phyloP scores from a whole-genome alignment of 1,139 yeast genomes.

The Candida sanyaensis region DNA sequence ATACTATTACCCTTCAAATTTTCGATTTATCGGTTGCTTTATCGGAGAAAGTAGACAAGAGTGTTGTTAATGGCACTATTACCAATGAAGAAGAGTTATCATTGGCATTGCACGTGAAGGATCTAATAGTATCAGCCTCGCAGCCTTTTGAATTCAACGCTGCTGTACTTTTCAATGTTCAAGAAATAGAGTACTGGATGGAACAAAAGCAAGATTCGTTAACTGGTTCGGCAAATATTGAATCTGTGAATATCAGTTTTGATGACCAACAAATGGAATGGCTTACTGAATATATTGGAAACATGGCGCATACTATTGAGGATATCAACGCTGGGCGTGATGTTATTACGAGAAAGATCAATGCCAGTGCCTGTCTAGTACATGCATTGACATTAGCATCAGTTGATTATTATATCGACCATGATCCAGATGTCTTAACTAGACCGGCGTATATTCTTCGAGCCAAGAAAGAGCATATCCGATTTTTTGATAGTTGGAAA shows the following conservation, averaged over 20 bases:
- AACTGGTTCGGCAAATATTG: conserved; percentile 36
- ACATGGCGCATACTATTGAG: conserved; percentile 18
- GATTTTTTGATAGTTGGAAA: conserved; percentile 88
- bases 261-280: conserved; percentile 39
- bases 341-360: conserved; percentile 16
- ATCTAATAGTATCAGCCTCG: conserved; percentile 22
- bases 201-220: conserved; percentile 24
- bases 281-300: conserved; percentile 30
- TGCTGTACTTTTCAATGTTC: conserved; percentile 23
- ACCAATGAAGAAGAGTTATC: conserved; percentile 14
- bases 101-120: conserved; percentile 37
- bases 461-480: conserved; percentile 68
- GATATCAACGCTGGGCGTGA: conserved; percentile 25
- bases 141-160: conserved; percentile 25
- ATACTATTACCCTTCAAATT: conserved; percentile 27
- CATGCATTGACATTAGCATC: conserved; percentile 67
- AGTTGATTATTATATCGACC: conserved; percentile 57
- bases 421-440: conserved; percentile 88
- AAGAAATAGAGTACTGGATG: conserved; percentile 48
- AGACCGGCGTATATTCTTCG: conserved; percentile 83
- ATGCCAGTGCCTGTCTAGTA: conserved; percentile 41
- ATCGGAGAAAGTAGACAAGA: conserved; percentile 19
- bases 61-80: conserved; percentile 8
- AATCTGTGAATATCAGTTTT: conserved; percentile 30
- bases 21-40: conserved; percentile 42